A percentile compares a stretch with the other conserved stretches of the same genome.
These are phyloP conservation scores for Kalaharituber pfeilii DNA, from an alignment of 2,329 filamentous ascomycete species.

Conservation along the genomic window DNA sequence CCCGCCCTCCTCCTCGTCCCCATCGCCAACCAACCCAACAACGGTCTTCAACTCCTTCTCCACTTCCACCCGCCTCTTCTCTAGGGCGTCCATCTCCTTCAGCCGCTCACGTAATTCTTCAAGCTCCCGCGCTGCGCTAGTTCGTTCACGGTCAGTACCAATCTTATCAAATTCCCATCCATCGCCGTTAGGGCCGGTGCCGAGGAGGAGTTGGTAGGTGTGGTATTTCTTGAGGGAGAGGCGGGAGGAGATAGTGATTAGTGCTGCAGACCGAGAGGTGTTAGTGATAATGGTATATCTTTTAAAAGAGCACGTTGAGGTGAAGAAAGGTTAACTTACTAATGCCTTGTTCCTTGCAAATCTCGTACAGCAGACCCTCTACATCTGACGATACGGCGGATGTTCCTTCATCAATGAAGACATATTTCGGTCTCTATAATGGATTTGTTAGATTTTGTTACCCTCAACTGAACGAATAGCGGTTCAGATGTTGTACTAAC, in stretches of 20 bases:
- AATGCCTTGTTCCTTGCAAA: slow-evolving; percentile 80
- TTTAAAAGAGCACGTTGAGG: background rate
- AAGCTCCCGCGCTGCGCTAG: slow-evolving; percentile 80
- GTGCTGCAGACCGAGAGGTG: slow-evolving; percentile 34
- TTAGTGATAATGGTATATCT: background rate
- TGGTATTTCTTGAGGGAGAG: slow-evolving; percentile 93
- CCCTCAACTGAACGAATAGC: background rate
- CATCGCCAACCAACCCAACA: slow-evolving; percentile 5
- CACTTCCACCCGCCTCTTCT: slow-evolving; percentile 58
- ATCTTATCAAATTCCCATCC: slow-evolving; percentile 90
- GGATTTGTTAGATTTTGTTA: background rate
- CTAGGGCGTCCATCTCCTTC: slow-evolving; percentile 69
- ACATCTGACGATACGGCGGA: slow-evolving; percentile 89
- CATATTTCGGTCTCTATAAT: slow-evolving; percentile 54
- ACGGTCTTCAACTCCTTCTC: slow-evolving; percentile 50
- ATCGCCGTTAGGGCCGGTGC: slow-evolving; percentile 32
- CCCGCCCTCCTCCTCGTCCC: background rate
- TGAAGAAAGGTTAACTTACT: slow-evolving; percentile 35
- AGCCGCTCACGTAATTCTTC: slow-evolving; percentile 66
- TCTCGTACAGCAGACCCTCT: slow-evolving; percentile 83
- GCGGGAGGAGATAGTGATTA: slow-evolving; percentile 90
- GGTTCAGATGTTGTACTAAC: slow-evolving; percentile 26
- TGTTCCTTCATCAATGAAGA: slow-evolving; percentile 88
- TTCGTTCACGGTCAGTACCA: slow-evolving; percentile 81
- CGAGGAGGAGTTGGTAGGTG: slow-evolving; percentile 73